Conservation (phyloP, 148 eudicot species). For the Rhododendron ovatum region DNA sequence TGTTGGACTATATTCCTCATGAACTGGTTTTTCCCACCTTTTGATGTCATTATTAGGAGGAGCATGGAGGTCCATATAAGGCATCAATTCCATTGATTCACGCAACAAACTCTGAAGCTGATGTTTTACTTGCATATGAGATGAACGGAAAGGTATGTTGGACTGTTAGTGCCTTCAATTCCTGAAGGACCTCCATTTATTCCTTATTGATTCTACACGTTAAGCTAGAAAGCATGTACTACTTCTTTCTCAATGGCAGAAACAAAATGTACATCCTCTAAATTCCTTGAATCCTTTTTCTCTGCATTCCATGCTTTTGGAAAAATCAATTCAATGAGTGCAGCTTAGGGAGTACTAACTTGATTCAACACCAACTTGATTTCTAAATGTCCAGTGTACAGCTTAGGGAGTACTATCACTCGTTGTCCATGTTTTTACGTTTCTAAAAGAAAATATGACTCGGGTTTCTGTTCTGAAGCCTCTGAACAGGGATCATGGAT, state of each 20-base stretch:
- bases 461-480: conserved; percentile 26
- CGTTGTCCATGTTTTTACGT: background rate
- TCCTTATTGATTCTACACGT: background rate
- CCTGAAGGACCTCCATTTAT: background rate
- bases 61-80: conserved; percentile 91
- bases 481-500: conserved; percentile 95
- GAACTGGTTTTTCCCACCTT: background rate
- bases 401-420: background rate
- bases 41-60: conserved; percentile 42
- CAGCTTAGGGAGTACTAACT: too few species aligned
- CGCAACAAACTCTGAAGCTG: conserved; percentile 85
- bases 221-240: background rate
- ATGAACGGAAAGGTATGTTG: conserved; percentile 78
- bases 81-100: conserved; percentile 80
- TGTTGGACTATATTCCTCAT: conserved; percentile 1
- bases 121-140: conserved; percentile 89
- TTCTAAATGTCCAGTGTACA: conserved; percentile 4
- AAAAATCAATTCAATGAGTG: background rate
- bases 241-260: background rate
- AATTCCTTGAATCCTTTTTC: background rate
- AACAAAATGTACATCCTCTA: background rate
- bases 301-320: background rate
- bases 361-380: background rate
- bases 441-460: background rate
- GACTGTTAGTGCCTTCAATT: too few species aligned